These are phyloP conservation scores for Candida neerlandica DNA, from an alignment of 1,139 yeast genomes.

Conservation along the genomic window DNA sequence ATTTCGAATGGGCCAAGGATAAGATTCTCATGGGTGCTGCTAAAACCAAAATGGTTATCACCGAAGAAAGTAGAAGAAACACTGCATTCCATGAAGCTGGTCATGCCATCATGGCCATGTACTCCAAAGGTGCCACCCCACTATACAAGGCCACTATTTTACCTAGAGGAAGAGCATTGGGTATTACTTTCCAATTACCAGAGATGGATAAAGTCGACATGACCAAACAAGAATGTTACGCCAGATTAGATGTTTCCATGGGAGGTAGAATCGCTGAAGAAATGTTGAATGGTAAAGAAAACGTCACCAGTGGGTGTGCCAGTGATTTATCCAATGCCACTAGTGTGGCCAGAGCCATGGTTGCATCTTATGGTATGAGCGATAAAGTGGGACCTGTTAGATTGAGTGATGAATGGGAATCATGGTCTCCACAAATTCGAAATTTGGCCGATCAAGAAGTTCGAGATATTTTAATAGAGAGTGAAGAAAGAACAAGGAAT, in stretches of 20 bases:
- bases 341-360: conserved; percentile 93
- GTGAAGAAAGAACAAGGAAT: conserved; percentile 79
- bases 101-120: conserved; percentile 97
- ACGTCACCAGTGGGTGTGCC: conserved; percentile 93
- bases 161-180: conserved; percentile 96
- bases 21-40: conserved; percentile 98
- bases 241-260: conserved; percentile 95
- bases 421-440: conserved; percentile 88
- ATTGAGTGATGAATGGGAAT: conserved; percentile 85
- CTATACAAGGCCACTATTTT: conserved; percentile 94
- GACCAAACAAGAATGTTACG: conserved; percentile 85
- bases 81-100: conserved; percentile 99
- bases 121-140: conserved; percentile 93
- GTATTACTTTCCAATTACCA: conserved; percentile 95
- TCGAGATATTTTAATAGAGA: conserved; percentile 66
- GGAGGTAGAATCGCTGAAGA: conserved; percentile 99
- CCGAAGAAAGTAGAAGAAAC: conserved; percentile 89
- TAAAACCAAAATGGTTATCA: conserved; percentile 93
- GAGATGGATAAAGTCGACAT: conserved; percentile 98
- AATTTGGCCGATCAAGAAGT: conserved; percentile 94
- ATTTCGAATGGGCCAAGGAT: conserved; percentile 99
- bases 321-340: conserved; percentile 91
- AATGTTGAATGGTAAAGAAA: conserved; percentile 83
- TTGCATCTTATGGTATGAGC: conserved; percentile 95
- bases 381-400: conserved; percentile 90